Evolutionary conservation across 352 stramenopile species (phyloP).

Genomic region (Pythium folliculosum): DNA sequence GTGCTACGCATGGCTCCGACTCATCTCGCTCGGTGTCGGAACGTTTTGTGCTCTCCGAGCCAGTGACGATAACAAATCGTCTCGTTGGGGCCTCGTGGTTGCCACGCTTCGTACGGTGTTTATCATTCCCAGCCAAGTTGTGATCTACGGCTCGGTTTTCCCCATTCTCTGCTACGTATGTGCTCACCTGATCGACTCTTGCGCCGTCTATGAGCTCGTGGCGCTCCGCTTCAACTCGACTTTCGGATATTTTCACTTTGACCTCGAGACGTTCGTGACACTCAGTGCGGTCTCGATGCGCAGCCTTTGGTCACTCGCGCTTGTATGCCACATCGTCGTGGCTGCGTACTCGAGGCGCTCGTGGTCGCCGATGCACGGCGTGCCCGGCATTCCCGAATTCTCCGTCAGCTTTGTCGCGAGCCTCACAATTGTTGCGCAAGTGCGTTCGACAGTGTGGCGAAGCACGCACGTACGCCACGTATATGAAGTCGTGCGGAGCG

Average conservation of each 20-base stretch:
- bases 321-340: conserved; percentile 28
- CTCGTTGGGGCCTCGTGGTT: not conserved
- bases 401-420: conserved; percentile 36
- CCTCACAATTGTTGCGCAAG: conserved; percentile 33
- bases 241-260: conserved; percentile 31
- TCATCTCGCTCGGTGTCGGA: not conserved
- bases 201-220: conserved; percentile 39
- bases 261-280: conserved; percentile 28
- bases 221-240: conserved; percentile 35
- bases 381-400: conserved; percentile 30
- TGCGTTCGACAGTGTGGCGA: not conserved
- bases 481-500: not conserved
- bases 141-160: conserved; percentile 46
- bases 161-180: conserved; percentile 44
- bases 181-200: conserved; percentile 44
- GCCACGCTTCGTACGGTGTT: conserved; percentile 30
- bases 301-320: conserved; percentile 39
- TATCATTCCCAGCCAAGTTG: conserved; percentile 42
- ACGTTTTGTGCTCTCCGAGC: not conserved
- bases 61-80: not conserved
- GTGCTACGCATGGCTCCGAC: conserved; percentile 7
- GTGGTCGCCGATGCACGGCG: conserved; percentile 8
- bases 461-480: not conserved
- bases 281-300: conserved; percentile 41
- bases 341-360: conserved; percentile 28